Percentiles rank a stretch among this genome's conserved stretches.
phyloP scores from a whole-genome alignment of 805 yeast species.

The Kodamaea jinghongensis region DNA sequence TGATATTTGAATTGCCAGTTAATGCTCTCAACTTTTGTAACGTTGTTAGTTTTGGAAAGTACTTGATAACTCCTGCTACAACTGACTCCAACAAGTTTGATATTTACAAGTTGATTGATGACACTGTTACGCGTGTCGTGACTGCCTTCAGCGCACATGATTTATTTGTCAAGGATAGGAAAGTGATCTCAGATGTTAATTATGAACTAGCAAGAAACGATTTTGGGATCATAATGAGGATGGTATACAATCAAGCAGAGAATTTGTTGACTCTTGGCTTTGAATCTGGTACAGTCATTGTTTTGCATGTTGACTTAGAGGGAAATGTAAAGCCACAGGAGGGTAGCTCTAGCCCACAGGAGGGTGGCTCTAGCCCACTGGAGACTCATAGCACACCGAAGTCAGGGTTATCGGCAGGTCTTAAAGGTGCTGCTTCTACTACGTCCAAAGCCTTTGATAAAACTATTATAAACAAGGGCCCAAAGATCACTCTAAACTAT shows the following conservation, averaged over 20 bases:
- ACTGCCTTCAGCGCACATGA: constrained; percentile 23
- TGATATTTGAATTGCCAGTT: constrained; percentile 56
- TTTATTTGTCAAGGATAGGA: constrained; percentile 16
- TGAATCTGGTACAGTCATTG: constrained; percentile 63
- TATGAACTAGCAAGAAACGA: constrained; percentile 28
- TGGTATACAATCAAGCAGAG: constrained; percentile 34
- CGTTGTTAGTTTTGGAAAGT: constrained; percentile 41
- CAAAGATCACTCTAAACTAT: constrained; percentile 17
- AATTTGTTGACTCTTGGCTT: constrained; percentile 53
- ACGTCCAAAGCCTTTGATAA: constrained; percentile 5
- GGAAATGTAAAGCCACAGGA: constrained; percentile 1
- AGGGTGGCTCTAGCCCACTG: too few relatives aligned
- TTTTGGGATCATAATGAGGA: constrained; percentile 68
- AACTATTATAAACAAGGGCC: constrained; percentile 25
- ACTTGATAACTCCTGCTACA: constrained; percentile 60
- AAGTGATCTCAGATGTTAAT: not conserved
- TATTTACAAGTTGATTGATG: constrained; percentile 43
- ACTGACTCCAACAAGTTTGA: constrained; percentile 63
- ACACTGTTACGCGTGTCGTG: constrained; percentile 7
- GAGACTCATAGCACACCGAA: too few relatives aligned
- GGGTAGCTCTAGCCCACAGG: constrained; percentile 7
- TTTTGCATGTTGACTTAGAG: constrained; percentile 20
- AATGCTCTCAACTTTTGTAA: constrained; percentile 73
- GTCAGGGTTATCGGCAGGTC: too few relatives aligned
- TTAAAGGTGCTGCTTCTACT: too few relatives aligned